These are phyloP conservation scores for Ganoderma multipileum DNA, from an alignment of 1,284 basidiomycete species.

Conservation along the genomic window DNA sequence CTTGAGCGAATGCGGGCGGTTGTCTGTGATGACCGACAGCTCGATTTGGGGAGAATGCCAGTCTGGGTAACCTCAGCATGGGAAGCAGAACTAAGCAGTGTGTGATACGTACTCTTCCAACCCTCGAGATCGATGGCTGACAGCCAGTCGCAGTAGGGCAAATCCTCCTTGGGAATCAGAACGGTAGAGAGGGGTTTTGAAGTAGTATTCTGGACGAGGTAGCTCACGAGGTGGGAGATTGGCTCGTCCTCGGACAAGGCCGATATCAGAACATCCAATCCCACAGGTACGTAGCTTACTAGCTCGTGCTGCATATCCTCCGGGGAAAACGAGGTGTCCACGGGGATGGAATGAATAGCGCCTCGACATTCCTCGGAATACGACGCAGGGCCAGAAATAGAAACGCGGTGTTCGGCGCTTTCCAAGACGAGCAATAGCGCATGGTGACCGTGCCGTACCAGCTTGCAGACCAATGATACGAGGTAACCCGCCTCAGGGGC, in stretches of 20 bases:
- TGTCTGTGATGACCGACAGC: slow-evolving; percentile 77
- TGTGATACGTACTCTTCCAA: slow-evolving; percentile 54
- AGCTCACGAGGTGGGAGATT: not conserved
- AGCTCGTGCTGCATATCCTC: not conserved
- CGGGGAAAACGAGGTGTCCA: not conserved
- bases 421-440: slow-evolving; percentile 23
- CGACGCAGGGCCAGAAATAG: slow-evolving; percentile 12
- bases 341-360: not conserved
- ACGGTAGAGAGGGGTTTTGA: slow-evolving; percentile 27
- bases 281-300: slow-evolving; percentile 3
- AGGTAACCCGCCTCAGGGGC: slow-evolving; percentile 49
- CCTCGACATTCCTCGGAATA: not conserved
- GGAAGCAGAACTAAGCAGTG: not conserved
- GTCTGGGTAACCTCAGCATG: slow-evolving; percentile 48
- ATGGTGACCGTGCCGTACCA: slow-evolving; percentile 46
- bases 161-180: slow-evolving; percentile 56
- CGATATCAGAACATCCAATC: slow-evolving; percentile 32
- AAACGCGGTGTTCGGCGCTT: slow-evolving; percentile 14
- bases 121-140: slow-evolving; percentile 59
- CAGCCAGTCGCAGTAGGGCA: slow-evolving; percentile 71
- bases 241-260: not conserved
- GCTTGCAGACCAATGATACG: slow-evolving; percentile 52
- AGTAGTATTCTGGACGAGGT: not conserved
- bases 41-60: slow-evolving; percentile 77
- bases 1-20: slow-evolving; percentile 72